A percentile compares a stretch with the other conserved stretches of the same genome.
Evolutionary conservation across 768 basidiomycete species (phyloP).

Genomic region (Imleria badia): DNA sequence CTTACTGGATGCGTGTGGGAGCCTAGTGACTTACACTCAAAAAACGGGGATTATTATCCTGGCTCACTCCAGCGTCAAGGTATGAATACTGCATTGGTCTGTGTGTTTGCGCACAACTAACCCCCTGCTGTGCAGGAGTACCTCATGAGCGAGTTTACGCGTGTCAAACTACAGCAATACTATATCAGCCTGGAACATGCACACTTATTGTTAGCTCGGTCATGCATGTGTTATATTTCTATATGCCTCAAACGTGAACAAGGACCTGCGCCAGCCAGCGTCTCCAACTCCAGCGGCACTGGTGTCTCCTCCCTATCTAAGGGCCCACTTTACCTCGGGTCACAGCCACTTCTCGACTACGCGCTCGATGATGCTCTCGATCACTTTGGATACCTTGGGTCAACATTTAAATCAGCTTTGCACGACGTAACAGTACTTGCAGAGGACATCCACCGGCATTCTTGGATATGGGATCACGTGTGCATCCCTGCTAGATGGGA

Average conservation of each 20-base stretch:
- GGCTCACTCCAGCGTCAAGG: conserved; percentile 5
- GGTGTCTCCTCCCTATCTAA: background rate
- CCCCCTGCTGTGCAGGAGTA: background rate
- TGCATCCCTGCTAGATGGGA: background rate
- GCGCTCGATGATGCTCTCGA: background rate
- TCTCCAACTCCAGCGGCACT: background rate
- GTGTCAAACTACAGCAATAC: background rate
- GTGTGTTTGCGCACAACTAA: background rate
- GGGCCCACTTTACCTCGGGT: background rate
- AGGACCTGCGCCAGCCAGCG: background rate
- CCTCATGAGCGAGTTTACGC: background rate
- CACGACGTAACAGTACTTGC: background rate
- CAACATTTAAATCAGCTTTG: background rate
- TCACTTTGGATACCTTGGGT: background rate
- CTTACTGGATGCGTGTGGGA: conserved; percentile 8
- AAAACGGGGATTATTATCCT: conserved; percentile 1
- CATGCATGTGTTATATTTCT: conserved; percentile 6
- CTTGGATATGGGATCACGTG: background rate
- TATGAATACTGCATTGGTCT: background rate
- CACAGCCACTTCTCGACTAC: background rate
- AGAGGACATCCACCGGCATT: background rate
- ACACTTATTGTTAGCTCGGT: background rate
- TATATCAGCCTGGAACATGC: background rate
- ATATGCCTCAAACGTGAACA: background rate
- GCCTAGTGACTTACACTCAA: conserved; percentile 1